A percentile compares a stretch with the other conserved stretches of the same genome.
These are phyloP conservation scores for Hypsizygus marmoreus DNA, from an alignment of 768 basidiomycete genomes.

Conservation along the genomic window DNA sequence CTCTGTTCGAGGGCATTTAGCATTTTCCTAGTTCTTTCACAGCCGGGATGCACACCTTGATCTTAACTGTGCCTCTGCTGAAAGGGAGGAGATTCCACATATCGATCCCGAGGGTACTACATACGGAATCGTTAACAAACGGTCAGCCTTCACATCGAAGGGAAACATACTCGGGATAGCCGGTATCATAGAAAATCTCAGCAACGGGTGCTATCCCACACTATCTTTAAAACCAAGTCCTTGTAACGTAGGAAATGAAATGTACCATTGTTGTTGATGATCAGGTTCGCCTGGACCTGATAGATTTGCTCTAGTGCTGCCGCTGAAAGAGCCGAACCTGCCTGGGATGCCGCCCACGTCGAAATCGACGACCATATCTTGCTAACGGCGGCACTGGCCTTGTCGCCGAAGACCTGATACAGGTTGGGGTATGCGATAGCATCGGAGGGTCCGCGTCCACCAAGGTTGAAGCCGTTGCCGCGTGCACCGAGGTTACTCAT, in stretches of 20 bases:
- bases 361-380: slow-evolving; percentile 40
- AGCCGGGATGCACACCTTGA: slow-evolving; percentile 33
- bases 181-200: slow-evolving; percentile 49
- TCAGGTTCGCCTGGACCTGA: slow-evolving; percentile 46
- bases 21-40: not conserved
- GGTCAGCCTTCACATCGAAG: not conserved
- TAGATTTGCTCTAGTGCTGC: slow-evolving; percentile 44
- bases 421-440: slow-evolving; percentile 55
- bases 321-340: slow-evolving; percentile 38
- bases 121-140: not conserved
- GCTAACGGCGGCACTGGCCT: slow-evolving; percentile 31
- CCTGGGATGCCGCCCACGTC: slow-evolving; percentile 46
- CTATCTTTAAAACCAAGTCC: too few species aligned
- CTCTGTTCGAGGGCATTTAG: slow-evolving; percentile 29
- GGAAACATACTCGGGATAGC: slow-evolving; percentile 43
- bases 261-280: slow-evolving; percentile 49
- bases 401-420: slow-evolving; percentile 43
- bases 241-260: too few species aligned
- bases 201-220: slow-evolving; percentile 40
- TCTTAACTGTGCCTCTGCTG: slow-evolving; percentile 51
- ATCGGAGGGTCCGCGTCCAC: slow-evolving; percentile 47
- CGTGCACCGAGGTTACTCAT: slow-evolving; percentile 43
- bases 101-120: slow-evolving; percentile 46
- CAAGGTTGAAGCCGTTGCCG: slow-evolving; percentile 40
- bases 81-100: slow-evolving; percentile 60